These are phyloP conservation scores for Fusarium stilboides DNA, from an alignment of 2,329 filamentous ascomycete genomes.

Conservation along the genomic window DNA sequence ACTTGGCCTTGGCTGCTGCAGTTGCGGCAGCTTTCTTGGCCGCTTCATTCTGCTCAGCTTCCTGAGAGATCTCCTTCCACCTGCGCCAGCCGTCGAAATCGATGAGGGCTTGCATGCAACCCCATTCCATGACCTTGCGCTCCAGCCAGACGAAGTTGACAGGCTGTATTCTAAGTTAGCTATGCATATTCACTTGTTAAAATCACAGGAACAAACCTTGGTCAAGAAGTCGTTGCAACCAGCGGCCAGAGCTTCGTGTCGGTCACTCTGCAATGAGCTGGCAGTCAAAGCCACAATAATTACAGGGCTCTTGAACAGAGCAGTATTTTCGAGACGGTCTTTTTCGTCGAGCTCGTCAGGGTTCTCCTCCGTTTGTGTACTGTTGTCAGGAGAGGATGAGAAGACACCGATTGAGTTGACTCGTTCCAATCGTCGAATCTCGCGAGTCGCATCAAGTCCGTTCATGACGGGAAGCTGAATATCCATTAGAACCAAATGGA, in stretches of 20 bases:
- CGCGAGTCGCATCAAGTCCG: slow-evolving; percentile 92
- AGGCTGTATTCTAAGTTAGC: slow-evolving; percentile 69
- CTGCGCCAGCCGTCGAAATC: slow-evolving; percentile 98
- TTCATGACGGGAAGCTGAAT: slow-evolving; percentile 98
- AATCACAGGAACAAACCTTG: slow-evolving; percentile 74
- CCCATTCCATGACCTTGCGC: slow-evolving; percentile 99
- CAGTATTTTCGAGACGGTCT: slow-evolving; percentile 77
- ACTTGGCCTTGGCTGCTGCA: slow-evolving; percentile 54
- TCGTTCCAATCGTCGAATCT: slow-evolving; percentile 90
- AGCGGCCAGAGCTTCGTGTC: slow-evolving; percentile 93
- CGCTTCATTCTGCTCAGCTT: slow-evolving; percentile 61
- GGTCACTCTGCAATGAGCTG: slow-evolving; percentile 93
- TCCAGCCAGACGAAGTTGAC: slow-evolving; percentile 98
- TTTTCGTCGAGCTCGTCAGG: slow-evolving; percentile 69
- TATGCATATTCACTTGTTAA: background rate
- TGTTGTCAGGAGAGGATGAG: slow-evolving; percentile 74
- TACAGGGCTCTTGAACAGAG: slow-evolving; percentile 93
- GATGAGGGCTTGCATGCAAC: slow-evolving; percentile 98
- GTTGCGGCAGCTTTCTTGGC: slow-evolving; percentile 58
- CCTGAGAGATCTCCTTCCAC: slow-evolving; percentile 87
- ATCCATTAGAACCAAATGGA: slow-evolving; percentile 98
- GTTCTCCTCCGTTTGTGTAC: slow-evolving; percentile 62
- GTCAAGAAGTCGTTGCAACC: slow-evolving; percentile 99
- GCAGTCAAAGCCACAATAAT: slow-evolving; percentile 98
- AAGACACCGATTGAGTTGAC: slow-evolving; percentile 96